A percentile compares a stretch with the other conserved stretches of the same genome.
Evolutionary conservation across 345 rosid genomes (phyloP).

Genomic region (Ceriops tagal): DNA sequence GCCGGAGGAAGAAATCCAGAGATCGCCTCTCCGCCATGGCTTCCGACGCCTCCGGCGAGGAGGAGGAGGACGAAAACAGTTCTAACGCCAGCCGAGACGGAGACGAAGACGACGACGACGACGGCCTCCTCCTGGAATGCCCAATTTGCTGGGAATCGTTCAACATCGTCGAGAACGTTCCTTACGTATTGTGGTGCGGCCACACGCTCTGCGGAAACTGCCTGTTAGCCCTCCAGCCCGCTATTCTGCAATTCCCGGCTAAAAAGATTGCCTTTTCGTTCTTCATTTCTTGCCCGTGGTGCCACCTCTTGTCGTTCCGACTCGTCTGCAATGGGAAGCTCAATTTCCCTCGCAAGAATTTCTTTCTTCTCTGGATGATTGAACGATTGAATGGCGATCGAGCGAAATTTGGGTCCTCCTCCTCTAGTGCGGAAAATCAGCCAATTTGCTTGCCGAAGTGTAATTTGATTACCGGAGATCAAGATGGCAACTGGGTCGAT

Average conservation of each 20-base stretch:
- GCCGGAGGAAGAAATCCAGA: conserved; percentile 3
- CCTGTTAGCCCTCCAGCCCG: conserved; percentile 70
- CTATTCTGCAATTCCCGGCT: conserved; percentile 53
- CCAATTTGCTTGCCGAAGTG: conserved; percentile 20
- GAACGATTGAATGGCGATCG: conserved; percentile 78
- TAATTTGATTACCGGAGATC: conserved; percentile 17
- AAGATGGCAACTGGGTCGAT: conserved; percentile 18
- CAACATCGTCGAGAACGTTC: conserved; percentile 81
- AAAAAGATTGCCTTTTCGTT: conserved; percentile 62
- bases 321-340: conserved; percentile 63
- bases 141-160: conserved; percentile 86
- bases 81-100: conserved; percentile 41
- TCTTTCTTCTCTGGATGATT: conserved; percentile 85
- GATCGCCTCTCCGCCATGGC: not conserved
- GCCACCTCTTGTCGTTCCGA: conserved; percentile 69
- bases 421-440: conserved; percentile 19
- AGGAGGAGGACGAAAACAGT: conserved; percentile 48
- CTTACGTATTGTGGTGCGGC: conserved; percentile 86
- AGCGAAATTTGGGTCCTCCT: conserved; percentile 23
- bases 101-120: conserved; percentile 18
- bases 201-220: conserved; percentile 84
- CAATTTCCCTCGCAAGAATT: conserved; percentile 75
- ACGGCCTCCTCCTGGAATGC: conserved; percentile 45
- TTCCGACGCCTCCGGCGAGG: conserved; percentile 63
- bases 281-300: conserved; percentile 88